Evolutionary conservation across 768 basidiomycete genomes (phyloP), one percentile per base, ranked within the genome.

Genomic region (Boletus coccyginus): DNA sequence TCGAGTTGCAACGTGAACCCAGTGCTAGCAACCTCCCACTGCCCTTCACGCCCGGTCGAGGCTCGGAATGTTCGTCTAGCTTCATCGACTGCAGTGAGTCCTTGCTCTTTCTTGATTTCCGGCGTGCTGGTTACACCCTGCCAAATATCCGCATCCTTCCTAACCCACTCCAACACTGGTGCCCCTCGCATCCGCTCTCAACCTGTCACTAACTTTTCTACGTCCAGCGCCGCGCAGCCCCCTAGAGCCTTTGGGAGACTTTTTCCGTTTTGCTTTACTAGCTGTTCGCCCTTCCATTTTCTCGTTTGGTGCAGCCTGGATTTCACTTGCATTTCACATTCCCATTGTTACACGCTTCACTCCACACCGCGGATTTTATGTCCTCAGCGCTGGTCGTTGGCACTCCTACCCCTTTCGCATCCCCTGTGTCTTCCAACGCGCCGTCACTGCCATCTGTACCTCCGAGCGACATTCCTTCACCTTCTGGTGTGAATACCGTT

Each of bases 1-100:
- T 46, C 44, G 48, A 53, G 43, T 50, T 42, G 58, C 61, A 64
- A 53, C 49, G 61, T 53, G 53, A 60, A 53, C 57, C 47, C 21
- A 21, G 21, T 44, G 50, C 27, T 6, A 27, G 39, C 54, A 51
- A 57, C 38, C 49, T 50, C 47, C 57, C 45, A 41, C 21, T 63
- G 48, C 61, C 45, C 51, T 64, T 61, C 62, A 61, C 64, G 48
- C 59, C 61, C 46, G 29, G 42, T 16, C 41, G 31, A 43, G 49
- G 53, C 24, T 45, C 45, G 31, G 48, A 56, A 69, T 69, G 66
- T 56, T 50, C 45, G 41, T 57, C 50, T 68, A 67, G 68, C 51
- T 56, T 45, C 50, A n/a, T 54, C 65, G 35, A 59, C 58, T 40
- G 29, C 27, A 45, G 67, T 64, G 53, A 64, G 66, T 49, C 16